Conservation (phyloP, 2,329 filamentous ascomycete genomes). For the Alternaria atra region DNA sequence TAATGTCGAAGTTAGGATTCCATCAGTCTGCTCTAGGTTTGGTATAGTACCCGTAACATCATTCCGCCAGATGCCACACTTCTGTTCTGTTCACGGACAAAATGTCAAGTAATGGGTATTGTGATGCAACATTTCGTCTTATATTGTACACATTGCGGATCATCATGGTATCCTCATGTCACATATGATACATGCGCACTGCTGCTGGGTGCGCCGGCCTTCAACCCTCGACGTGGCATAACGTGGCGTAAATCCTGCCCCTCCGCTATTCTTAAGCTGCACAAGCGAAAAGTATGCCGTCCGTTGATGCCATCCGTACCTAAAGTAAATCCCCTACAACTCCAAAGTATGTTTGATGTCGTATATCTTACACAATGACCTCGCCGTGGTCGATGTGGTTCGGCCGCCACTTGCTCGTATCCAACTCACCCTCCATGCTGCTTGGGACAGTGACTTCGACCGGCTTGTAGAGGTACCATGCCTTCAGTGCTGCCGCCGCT, state of each 20-base stretch:
- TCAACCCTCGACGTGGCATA: not conserved
- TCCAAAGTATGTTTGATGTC: conserved; percentile 28
- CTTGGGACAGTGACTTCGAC: conserved; percentile 62
- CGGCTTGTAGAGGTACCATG: conserved; percentile 96
- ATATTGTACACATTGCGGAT: conserved; percentile 24
- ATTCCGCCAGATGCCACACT: no score
- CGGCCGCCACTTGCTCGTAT: conserved; percentile 59
- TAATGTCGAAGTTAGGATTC: no score
- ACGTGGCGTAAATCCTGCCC: conserved; percentile 2
- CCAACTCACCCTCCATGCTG: conserved; percentile 53
- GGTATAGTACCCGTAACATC: no score
- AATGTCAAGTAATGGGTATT: not conserved
- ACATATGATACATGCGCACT: conserved; percentile 32
- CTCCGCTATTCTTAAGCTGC: conserved; percentile 16
- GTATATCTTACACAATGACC: conserved; percentile 56
- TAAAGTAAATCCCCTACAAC: conserved; percentile 18
- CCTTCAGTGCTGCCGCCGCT: conserved; percentile 84
- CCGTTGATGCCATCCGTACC: conserved; percentile 19
- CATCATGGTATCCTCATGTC: conserved; percentile 22
- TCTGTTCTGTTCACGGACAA: not conserved
- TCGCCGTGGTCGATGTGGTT: conserved; percentile 67
- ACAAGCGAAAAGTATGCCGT: conserved; percentile 27
- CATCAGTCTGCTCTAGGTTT: no score
- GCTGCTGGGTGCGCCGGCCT: conserved; percentile 8
- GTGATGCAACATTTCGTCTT: conserved; percentile 17